Base-by-base conservation (phyloP, 106 monocot species). In the Platanthera guangdongensis region DNA sequence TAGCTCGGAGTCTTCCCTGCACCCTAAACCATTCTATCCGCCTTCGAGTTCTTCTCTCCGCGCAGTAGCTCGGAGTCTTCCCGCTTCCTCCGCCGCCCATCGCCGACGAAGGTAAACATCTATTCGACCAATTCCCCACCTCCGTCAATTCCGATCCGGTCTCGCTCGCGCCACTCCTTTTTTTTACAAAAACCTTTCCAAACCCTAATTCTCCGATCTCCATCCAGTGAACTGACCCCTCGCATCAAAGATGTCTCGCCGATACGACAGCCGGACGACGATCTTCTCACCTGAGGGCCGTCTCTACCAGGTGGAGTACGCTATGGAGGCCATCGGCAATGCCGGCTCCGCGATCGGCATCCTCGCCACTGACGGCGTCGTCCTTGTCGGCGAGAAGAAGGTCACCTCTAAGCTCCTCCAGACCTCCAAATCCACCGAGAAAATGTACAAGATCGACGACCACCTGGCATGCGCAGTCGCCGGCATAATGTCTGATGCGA, bases 371-470 rank as follows among this genome's bases (percentile, higher is more conserved):
- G 90, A 90, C 49, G 87, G 90, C 2, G 87, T 90, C n/a, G 85
- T 90, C 60, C 87, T 90, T 2, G 84, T 90, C 5, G 90, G 90
- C 9, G 90, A 90, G 78, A 90, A 90, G 85, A 94, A 94, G 84
- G 94, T 94, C 9, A 94, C 94, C 9, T 94, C 94, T 7, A 94
- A 94, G 79, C 89, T 94, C 52, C 94, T 94, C 74, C 94, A 94
- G 83, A 91, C 91, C 64, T 91, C 94, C 28, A 86, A 83, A 79
- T 89, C 94, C 52, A 81, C 94, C 4, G 91, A 94, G 67, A 94
- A 94, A 69, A 94, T 94, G 94, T 94, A 94, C 85, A 94, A 94
- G 84, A 89, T 94, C 16, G 94, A 94, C 53, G 91, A 89, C 82
- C 94, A 94, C 75, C 80, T 94, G 8, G 88, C 91, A 6, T 94